These are phyloP conservation scores for Podila epicladia DNA, from an alignment of 192 early-diverging fungal species.

Conservation along the genomic window DNA sequence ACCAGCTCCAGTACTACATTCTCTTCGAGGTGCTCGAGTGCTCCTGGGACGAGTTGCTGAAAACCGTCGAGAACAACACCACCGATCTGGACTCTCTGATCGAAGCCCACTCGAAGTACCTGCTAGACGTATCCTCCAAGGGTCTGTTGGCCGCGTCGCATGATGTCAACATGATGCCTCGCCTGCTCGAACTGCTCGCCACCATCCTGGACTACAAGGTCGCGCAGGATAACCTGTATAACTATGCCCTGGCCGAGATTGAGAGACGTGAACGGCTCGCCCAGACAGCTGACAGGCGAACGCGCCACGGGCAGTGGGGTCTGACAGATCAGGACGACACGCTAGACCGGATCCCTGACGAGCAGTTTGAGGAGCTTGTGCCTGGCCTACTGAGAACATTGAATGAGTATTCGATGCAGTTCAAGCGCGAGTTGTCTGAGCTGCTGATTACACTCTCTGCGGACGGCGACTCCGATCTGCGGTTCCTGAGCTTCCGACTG, in stretches of 20 bases:
- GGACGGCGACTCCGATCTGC: conserved; percentile 75
- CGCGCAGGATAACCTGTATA: conserved; percentile 60
- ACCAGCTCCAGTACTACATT: conserved; percentile 94
- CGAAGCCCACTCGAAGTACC: conserved; percentile 80
- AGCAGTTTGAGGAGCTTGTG: conserved; percentile 51
- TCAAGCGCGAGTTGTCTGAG: conserved; percentile 61
- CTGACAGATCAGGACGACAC: conserved; percentile 43
- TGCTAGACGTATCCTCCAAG: conserved; percentile 72
- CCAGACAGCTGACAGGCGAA: conserved; percentile 41
- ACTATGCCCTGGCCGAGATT: conserved; percentile 53
- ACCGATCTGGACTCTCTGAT: conserved; percentile 86
- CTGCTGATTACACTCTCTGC: conserved; percentile 66
- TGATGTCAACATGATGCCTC: conserved; percentile 53
- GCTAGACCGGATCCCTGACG: conserved; percentile 27
- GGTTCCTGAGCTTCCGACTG: conserved; percentile 78
- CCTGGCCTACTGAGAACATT: conserved; percentile 51
- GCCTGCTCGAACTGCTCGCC: conserved; percentile 68
- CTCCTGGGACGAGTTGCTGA: conserved; percentile 85
- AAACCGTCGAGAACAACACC: conserved; percentile 61
- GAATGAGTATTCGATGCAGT: conserved; percentile 55
- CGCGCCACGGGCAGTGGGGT: conserved; percentile 48
- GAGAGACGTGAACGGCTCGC: conserved; percentile 42
- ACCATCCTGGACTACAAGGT: conserved; percentile 72
- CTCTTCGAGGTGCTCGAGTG: conserved; percentile 92
- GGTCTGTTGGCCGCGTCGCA: conserved; percentile 64